These are phyloP conservation scores for Ustilago nuda DNA, from an alignment of 1,284 basidiomycete species.

Conservation along the genomic window DNA sequence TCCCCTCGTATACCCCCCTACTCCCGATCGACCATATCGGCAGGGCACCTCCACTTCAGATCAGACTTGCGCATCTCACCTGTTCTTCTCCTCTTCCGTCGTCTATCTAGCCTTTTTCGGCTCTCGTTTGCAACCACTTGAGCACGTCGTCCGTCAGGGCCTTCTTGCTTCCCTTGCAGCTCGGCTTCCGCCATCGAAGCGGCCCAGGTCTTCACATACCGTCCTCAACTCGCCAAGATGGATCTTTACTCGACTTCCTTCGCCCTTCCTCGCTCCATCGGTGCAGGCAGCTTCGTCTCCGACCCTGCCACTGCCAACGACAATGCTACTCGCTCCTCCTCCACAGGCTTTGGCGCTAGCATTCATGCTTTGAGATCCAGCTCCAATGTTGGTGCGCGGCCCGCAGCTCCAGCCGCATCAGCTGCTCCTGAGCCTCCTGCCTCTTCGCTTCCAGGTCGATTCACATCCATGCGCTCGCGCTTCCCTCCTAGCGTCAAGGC, in stretches of 20 bases:
- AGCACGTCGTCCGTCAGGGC: conserved; percentile 21
- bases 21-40: neutral
- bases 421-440: conserved; percentile 45
- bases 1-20: conserved; percentile 18
- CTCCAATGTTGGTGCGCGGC: conserved; percentile 11
- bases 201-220: conserved; percentile 25
- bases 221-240: conserved; percentile 29
- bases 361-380: conserved; percentile 14
- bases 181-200: conserved; percentile 14
- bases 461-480: conserved; percentile 64
- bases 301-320: conserved; percentile 26
- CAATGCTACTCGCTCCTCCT: conserved; percentile 19
- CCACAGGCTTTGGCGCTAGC: conserved; percentile 16
- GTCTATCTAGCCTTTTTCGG: neutral
- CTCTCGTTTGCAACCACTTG: neutral
- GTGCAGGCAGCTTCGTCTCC: conserved; percentile 37
- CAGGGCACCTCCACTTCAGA: neutral
- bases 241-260: conserved; percentile 63
- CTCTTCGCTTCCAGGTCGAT: conserved; percentile 50
- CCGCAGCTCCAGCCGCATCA: conserved; percentile 15
- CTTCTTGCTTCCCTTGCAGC: conserved; percentile 23
- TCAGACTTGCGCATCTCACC: conserved; percentile 9
- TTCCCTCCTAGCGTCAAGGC: conserved; percentile 65
- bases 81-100: neutral
- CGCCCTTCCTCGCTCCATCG: conserved; percentile 57